Percentiles rank a stretch among this genome's conserved stretches.
These are phyloP conservation scores for Monosporascus cannonballus DNA, from an alignment of 2,329 filamentous ascomycete genomes.

Conservation along the genomic window DNA sequence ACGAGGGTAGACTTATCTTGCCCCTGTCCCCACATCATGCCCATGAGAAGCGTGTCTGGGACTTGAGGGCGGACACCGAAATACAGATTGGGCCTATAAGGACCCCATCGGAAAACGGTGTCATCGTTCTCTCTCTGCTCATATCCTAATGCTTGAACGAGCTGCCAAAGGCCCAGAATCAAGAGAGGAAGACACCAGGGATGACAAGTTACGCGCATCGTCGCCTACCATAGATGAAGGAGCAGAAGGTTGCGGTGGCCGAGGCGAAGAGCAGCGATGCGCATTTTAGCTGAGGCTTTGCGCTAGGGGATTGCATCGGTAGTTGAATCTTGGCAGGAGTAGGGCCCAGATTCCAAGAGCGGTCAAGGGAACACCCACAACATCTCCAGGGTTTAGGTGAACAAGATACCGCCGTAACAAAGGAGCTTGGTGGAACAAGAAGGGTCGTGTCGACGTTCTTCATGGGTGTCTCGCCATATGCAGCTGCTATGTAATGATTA, in stretches of 20 bases:
- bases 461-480: too few species aligned
- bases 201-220: background rate
- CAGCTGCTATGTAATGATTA: too few species aligned
- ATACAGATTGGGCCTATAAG: slow-evolving; percentile 85
- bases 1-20: background rate
- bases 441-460: too few species aligned
- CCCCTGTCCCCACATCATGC: slow-evolving; percentile 74
- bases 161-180: background rate
- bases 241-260: background rate
- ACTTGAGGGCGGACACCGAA: slow-evolving; percentile 79
- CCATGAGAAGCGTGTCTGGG: slow-evolving; percentile 72
- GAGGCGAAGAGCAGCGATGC: background rate
- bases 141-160: background rate
- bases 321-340: too few species aligned
- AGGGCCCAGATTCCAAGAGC: too few species aligned
- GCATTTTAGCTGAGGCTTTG: background rate
- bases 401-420: too few species aligned
- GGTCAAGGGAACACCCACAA: too few species aligned
- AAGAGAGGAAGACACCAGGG: background rate
- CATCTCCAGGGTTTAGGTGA: too few species aligned
- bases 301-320: too few species aligned
- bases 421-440: too few species aligned
- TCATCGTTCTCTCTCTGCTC: background rate
- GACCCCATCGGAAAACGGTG: slow-evolving; percentile 59
- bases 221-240: background rate